Conservation (phyloP, 306 rosid species). For the Boehmeria nivea region DNA sequence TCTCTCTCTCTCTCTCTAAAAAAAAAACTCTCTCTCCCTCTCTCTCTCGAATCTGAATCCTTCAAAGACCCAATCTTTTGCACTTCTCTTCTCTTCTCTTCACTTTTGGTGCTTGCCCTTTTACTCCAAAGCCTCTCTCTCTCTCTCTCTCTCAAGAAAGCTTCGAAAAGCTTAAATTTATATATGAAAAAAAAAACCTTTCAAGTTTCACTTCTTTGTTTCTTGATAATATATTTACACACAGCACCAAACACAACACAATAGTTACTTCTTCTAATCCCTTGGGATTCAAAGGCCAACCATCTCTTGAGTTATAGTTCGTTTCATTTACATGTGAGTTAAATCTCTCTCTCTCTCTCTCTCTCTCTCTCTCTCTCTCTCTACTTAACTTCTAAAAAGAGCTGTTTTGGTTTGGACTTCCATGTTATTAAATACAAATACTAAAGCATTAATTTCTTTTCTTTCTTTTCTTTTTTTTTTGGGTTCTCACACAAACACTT, state of each 20-base stretch:
- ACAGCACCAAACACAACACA: no score
- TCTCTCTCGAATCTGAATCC: constrained; percentile 24
- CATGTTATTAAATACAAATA: neutral
- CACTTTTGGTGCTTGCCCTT: constrained; percentile 4
- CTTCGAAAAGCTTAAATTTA: no score
- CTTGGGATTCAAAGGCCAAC: neutral
- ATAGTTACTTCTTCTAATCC: no score
- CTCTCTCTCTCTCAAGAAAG: neutral
- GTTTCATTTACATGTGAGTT: constrained; percentile 25
- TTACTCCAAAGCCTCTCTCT: neutral
- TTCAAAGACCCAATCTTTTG: constrained; percentile 19
- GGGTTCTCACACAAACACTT: constrained; percentile 19
- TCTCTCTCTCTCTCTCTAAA: constrained; percentile 13
- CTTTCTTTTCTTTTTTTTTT: no score
- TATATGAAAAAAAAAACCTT: no score
- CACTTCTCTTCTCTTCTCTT: constrained; percentile 10
- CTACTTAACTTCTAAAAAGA: neutral
- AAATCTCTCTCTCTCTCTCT: neutral
- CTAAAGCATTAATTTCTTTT: constrained; percentile 23
- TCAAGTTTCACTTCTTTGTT: no score
- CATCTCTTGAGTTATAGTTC: no score
- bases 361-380: constrained; percentile 1
- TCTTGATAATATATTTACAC: no score
- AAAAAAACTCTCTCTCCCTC: constrained; percentile 4
- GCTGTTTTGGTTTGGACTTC: constrained; percentile 12